A percentile compares a stretch with the other conserved stretches of the same genome.
Conservation (phyloP, 2,329 filamentous ascomycete species). For the Neofusicoccum parvum region DNA sequence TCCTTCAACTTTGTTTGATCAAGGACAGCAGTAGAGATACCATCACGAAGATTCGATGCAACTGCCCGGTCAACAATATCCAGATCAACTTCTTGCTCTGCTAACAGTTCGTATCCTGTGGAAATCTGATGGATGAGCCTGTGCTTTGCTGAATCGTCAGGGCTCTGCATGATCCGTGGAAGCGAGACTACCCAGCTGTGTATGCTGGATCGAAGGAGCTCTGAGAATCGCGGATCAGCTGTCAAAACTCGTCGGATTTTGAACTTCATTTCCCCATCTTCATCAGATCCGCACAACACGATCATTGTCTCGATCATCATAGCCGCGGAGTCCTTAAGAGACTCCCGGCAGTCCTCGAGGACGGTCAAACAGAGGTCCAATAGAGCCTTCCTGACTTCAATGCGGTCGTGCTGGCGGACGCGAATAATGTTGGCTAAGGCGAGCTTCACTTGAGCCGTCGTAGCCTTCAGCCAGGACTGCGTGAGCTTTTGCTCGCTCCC, state of each 20-base stretch:
- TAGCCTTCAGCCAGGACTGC: constrained; percentile 75
- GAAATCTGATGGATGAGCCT: constrained; percentile 75
- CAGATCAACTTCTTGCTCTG: constrained; percentile 64
- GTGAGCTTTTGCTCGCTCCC: constrained; percentile 43
- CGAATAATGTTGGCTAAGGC: constrained; percentile 78
- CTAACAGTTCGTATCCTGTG: constrained; percentile 68
- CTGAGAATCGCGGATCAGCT: constrained; percentile 63
- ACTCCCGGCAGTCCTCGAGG: constrained; percentile 75
- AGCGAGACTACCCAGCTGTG: constrained; percentile 82
- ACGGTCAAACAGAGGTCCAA: constrained; percentile 72
- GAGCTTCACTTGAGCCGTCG: constrained; percentile 77
- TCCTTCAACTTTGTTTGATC: constrained; percentile 16
- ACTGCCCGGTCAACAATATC: constrained; percentile 68
- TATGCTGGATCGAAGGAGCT: constrained; percentile 68
- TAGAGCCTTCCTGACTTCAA: constrained; percentile 69
- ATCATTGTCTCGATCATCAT: constrained; percentile 83
- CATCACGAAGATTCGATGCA: constrained; percentile 71
- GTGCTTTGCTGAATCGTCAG: constrained; percentile 77
- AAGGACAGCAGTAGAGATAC: constrained; percentile 58
- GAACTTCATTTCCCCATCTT: constrained; percentile 46
- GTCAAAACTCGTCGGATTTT: constrained; percentile 62
- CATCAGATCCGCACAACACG: constrained; percentile 57
- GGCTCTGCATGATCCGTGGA: constrained; percentile 78
- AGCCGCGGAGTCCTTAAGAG: constrained; percentile 67
- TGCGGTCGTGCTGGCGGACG: constrained; percentile 69